These are phyloP conservation scores for Colletotrichum sansevieriae DNA, from an alignment of 2,329 filamentous ascomycete genomes.

Conservation along the genomic window DNA sequence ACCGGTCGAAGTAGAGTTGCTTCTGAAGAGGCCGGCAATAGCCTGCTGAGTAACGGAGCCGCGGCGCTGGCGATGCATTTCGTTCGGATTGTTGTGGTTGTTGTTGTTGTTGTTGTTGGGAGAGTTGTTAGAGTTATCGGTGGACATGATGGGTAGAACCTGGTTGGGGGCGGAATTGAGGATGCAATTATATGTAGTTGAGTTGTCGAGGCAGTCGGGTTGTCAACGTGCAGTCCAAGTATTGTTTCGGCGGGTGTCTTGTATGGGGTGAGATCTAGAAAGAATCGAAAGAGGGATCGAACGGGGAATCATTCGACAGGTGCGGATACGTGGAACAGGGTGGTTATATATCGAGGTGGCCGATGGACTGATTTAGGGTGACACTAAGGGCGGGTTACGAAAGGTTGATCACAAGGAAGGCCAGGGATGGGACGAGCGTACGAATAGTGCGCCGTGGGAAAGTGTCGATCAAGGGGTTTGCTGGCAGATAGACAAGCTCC, in stretches of 20 bases:
- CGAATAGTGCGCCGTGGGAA: slow-evolving; percentile 27
- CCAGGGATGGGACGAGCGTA: slow-evolving; percentile 40
- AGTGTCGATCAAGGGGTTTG: slow-evolving; percentile 42
- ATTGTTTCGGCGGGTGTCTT: slow-evolving; percentile 31
- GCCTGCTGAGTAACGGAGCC: slow-evolving; percentile 70
- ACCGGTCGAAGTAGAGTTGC: slow-evolving; percentile 63
- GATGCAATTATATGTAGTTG: slow-evolving; percentile 29
- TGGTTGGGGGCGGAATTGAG: slow-evolving; percentile 5
- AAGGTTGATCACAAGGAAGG: slow-evolving; percentile 36
- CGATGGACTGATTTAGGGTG: slow-evolving; percentile 41
- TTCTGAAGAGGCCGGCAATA: slow-evolving; percentile 71
- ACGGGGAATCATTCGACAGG: slow-evolving; percentile 39
- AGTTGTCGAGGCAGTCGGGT: slow-evolving; percentile 2
- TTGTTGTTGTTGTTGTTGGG: slow-evolving; percentile 25
- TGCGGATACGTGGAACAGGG: slow-evolving; percentile 29
- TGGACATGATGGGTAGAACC: slow-evolving; percentile 36
- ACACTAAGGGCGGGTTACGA: slow-evolving; percentile 36
- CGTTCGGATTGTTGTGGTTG: slow-evolving; percentile 38
- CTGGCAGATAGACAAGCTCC: slow-evolving; percentile 7
- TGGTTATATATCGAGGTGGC: slow-evolving; percentile 39
- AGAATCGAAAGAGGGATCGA: slow-evolving; percentile 41
- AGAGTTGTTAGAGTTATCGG: slow-evolving; percentile 34
- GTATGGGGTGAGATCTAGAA: slow-evolving; percentile 37
- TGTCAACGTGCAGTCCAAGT: slow-evolving; percentile 17
- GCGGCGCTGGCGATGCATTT: slow-evolving; percentile 58